Evolutionary conservation across 2,329 filamentous ascomycete species (phyloP).

Genomic region (Periconia digitata): DNA sequence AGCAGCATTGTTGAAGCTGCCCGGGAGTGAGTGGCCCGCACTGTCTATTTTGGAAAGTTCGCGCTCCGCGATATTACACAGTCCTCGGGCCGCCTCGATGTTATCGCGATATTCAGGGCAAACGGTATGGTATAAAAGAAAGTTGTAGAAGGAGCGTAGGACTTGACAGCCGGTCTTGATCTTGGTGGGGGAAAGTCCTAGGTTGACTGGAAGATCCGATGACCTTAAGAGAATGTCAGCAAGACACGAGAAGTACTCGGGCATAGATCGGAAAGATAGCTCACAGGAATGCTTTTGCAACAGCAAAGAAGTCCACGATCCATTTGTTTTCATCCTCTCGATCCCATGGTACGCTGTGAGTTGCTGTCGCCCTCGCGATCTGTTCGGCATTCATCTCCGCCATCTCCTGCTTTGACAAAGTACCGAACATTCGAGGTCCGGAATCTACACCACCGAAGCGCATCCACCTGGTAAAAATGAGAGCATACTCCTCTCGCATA

Average conservation of each 20-base stretch:
- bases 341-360: conserved; percentile 58
- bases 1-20: conserved; percentile 77
- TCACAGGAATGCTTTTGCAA: conserved; percentile 78
- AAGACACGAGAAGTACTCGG: neutral
- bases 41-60: conserved; percentile 66
- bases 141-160: conserved; percentile 84
- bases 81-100: conserved; percentile 63
- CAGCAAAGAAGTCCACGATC: conserved; percentile 76
- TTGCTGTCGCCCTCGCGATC: conserved; percentile 65
- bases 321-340: conserved; percentile 59
- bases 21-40: conserved; percentile 63
- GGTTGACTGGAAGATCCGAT: conserved; percentile 56
- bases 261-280: conserved; percentile 30
- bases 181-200: conserved; percentile 53
- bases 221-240: conserved; percentile 50
- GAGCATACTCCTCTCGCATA: conserved; percentile 62
- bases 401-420: conserved; percentile 63
- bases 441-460: conserved; percentile 78
- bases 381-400: conserved; percentile 64
- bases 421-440: conserved; percentile 62
- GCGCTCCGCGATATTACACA: conserved; percentile 67
- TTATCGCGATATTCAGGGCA: conserved; percentile 77
- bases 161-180: conserved; percentile 66
- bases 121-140: conserved; percentile 80
- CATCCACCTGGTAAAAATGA: conserved; percentile 78